These are phyloP conservation scores for Geranium incanum DNA, from an alignment of 441 rosid species.

Conservation along the genomic window DNA sequence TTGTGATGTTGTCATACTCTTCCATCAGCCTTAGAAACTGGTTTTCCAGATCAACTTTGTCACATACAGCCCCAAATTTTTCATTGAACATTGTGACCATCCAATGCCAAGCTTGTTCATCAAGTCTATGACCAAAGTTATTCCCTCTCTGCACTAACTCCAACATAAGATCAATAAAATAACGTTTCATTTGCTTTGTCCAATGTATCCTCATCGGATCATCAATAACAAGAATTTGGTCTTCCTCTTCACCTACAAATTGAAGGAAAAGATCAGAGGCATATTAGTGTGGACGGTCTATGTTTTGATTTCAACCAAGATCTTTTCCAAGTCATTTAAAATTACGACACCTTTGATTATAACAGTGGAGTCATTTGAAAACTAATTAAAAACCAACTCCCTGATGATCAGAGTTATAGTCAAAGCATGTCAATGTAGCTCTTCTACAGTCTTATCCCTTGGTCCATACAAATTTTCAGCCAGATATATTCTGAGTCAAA, in stretches of 20 bases:
- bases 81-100: constrained; percentile 64
- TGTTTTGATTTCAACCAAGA: neutral
- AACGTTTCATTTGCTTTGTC: constrained; percentile 82
- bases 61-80: constrained; percentile 66
- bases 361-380: neutral
- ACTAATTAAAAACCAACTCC: neutral
- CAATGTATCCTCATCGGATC: constrained; percentile 74
- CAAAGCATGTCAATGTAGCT: neutral
- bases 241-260: constrained; percentile 33
- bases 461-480: neutral
- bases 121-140: constrained; percentile 67
- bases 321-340: neutral
- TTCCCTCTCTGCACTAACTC: constrained; percentile 77
- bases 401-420: neutral
- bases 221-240: constrained; percentile 15
- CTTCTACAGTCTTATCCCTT: neutral
- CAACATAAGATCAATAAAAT: constrained; percentile 77
- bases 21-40: constrained; percentile 72
- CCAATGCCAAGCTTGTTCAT: constrained; percentile 76
- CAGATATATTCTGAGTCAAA: neutral
- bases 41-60: constrained; percentile 64
- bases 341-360: neutral
- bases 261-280: neutral
- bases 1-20: constrained; percentile 63
- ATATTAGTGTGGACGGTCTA: neutral